Evolutionary conservation across 805 yeast genomes (phyloP), one percentile per base, ranked within the genome.

Genomic region (Suhomyces faveliae): DNA sequence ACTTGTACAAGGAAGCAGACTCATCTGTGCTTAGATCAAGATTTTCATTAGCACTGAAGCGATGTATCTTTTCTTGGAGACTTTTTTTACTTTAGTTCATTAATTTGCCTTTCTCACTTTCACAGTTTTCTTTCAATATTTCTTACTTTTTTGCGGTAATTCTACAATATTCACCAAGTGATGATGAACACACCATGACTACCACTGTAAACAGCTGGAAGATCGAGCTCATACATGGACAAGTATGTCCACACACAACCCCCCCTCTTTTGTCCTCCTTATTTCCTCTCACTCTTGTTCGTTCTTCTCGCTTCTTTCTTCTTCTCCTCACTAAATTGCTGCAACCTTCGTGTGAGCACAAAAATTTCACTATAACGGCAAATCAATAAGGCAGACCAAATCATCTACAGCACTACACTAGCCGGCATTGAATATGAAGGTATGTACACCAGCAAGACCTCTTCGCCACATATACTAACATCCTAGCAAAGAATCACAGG

Each of bases 401-500:
- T 27, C 30, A 11, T n/a, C 15, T n/a, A 27, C 4, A n/a, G 5
- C 2, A 6, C n/a, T 7, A 17, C 3, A 17, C 20, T 17, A 17
- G 37, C 30, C 10, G 11, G 21, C 37, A 33, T 33, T 33, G 37
- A 33, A 29, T 4, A 33, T 33, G 37, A 33, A 33, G 21, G 37
- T 33, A 33, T 5, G 37, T 17, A 17, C 21, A 15, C 15, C 20
- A 2, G 12, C 30, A 7, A n/a, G 6, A 9, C 21, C 1, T 33
- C 7, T 17, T 2, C 7, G 15, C 12, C 3, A 4, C 37, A 9
- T 11, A 7, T 48, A 43, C 42, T 40, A 30, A 49, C 24, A 37
- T 8, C 2, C 21, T 40, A 91, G 84, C 97, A 92, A 77, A 78
- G 97, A 69, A 80, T 90, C 47, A 84, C 91, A 5, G 84, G 96